Evolutionary conservation across 257 asterid species (phyloP).

Genomic region (Nyctanthes arbortristis): DNA sequence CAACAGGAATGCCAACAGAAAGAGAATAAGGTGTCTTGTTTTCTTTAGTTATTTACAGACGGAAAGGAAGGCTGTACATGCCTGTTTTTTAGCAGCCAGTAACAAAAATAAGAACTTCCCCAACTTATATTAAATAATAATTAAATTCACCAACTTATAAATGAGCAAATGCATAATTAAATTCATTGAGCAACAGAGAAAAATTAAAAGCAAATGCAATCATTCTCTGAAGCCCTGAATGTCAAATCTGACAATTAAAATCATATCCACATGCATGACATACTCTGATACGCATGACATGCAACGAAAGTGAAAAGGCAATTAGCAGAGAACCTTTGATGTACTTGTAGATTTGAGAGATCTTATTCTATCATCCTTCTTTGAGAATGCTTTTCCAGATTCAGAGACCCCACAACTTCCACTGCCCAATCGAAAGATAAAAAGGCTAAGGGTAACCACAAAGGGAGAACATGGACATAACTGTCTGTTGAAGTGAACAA

Average conservation of each 20-base stretch:
- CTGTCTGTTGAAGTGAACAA: neutral
- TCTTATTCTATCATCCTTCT: slow-evolving; percentile 42
- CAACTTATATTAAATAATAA: too few relatives aligned
- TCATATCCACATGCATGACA: neutral
- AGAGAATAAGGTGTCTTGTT: neutral
- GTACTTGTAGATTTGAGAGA: slow-evolving; percentile 63
- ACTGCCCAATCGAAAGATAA: slow-evolving; percentile 30
- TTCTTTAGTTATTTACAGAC: neutral
- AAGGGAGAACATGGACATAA: neutral
- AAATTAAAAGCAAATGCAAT: slow-evolving; percentile 7
- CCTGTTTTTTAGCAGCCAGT: neutral
- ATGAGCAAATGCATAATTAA: neutral
- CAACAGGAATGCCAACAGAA: neutral
- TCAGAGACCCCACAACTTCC: slow-evolving; percentile 54
- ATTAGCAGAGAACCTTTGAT: slow-evolving; percentile 52
- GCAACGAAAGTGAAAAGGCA: slow-evolving; percentile 1
- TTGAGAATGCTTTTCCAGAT: slow-evolving; percentile 27
- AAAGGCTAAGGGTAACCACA: neutral
- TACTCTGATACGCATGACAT: neutral
- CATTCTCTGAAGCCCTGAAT: slow-evolving; percentile 1
- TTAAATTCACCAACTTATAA: neutral
- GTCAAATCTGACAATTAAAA: slow-evolving; percentile 7
- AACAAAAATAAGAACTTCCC: neutral
- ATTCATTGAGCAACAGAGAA: neutral
- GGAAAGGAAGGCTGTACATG: neutral